Conservation (phyloP, 2,329 filamentous ascomycete genomes). For the Metarhizium guizhouense region DNA sequence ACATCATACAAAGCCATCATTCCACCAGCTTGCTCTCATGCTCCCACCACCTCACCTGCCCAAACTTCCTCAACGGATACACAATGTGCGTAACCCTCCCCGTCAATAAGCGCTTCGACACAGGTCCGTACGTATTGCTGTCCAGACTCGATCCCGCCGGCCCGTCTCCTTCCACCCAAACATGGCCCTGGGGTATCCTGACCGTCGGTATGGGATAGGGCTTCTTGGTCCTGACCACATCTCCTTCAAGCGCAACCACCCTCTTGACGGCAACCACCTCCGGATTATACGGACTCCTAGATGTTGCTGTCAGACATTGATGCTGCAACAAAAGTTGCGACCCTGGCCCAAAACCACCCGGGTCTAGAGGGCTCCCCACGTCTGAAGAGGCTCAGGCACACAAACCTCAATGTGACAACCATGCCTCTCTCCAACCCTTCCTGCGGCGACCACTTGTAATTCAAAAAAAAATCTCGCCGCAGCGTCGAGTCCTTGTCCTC, state of each 20-base stretch:
- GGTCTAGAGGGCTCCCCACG: neutral
- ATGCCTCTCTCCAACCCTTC: constrained; percentile 58
- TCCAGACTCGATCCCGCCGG: constrained; percentile 62
- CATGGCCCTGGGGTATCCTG: constrained; percentile 69
- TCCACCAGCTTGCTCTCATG: constrained; percentile 22
- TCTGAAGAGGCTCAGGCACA: neutral
- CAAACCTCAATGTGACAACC: constrained; percentile 61
- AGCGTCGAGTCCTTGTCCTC: constrained; percentile 50
- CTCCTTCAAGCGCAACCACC: constrained; percentile 72
- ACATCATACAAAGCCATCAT: neutral
- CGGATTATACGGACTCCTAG: constrained; percentile 62
- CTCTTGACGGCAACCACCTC: constrained; percentile 69
- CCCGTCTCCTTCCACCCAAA: constrained; percentile 94
- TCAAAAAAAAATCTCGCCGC: constrained; percentile 46
- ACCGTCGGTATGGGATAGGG: constrained; percentile 49
- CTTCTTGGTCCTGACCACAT: constrained; percentile 58
- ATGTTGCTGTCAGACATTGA: neutral
- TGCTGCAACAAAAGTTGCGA: too few species aligned
- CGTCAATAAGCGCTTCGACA: constrained; percentile 64
- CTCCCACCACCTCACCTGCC: constrained; percentile 50
- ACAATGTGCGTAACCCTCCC: constrained; percentile 67
- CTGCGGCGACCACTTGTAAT: constrained; percentile 49
- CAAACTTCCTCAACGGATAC: constrained; percentile 55
- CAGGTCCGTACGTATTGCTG: constrained; percentile 84
- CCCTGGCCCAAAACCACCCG: too few species aligned